phyloP scores from a whole-genome alignment of 2,329 filamentous ascomycete species.

The Penicillium sp. region DNA sequence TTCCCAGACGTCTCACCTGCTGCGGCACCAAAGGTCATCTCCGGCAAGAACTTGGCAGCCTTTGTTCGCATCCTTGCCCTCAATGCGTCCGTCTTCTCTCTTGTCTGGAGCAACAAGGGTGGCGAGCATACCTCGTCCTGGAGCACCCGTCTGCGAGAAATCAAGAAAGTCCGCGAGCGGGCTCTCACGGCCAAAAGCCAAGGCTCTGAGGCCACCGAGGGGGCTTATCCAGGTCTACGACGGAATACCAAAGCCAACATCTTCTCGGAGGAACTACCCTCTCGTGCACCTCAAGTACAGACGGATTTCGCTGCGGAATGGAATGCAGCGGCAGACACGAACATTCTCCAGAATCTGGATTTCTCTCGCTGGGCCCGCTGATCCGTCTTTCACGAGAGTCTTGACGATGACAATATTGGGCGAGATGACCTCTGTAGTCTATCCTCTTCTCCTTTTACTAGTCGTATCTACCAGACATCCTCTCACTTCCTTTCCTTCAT shows the following conservation, averaged over 20 bases:
- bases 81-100: slow-evolving; percentile 89
- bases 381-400: neutral
- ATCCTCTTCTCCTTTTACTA: neutral
- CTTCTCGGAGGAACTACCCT: slow-evolving; percentile 37
- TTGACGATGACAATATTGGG: neutral
- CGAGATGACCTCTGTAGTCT: neutral
- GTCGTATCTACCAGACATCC: neutral
- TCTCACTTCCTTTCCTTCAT: neutral
- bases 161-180: slow-evolving; percentile 73
- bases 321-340: slow-evolving; percentile 39
- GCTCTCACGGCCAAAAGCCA: slow-evolving; percentile 34
- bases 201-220: slow-evolving; percentile 31
- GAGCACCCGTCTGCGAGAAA: slow-evolving; percentile 81
- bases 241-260: slow-evolving; percentile 42
- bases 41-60: slow-evolving; percentile 73
- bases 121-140: slow-evolving; percentile 86
- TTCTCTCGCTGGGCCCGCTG: slow-evolving; percentile 46
- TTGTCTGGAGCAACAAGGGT: slow-evolving; percentile 75
- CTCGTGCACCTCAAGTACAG: slow-evolving; percentile 33
- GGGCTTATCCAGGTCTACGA: slow-evolving; percentile 35
- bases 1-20: slow-evolving; percentile 92
- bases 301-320: slow-evolving; percentile 40
- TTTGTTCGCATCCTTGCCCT: slow-evolving; percentile 87
- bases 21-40: slow-evolving; percentile 84
- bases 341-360: slow-evolving; percentile 42